phyloP scores from a whole-genome alignment of 2,329 filamentous ascomycete genomes.

The Diaporthe ampelina region DNA sequence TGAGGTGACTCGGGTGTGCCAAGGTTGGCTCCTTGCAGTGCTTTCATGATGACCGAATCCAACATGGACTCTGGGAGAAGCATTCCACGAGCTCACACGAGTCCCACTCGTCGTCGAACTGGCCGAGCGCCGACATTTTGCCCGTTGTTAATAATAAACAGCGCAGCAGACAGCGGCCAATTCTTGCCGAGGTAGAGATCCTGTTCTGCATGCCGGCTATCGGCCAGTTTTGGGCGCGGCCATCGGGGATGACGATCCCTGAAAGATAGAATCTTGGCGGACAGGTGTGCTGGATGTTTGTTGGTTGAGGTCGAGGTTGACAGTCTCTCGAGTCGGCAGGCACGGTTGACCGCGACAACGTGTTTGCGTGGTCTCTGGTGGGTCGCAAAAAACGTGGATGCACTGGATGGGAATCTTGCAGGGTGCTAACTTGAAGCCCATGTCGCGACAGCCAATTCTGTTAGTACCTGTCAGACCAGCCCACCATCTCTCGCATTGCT shows the following conservation, averaged over 20 bases:
- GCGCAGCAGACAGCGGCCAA: neutral
- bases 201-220: slow-evolving; percentile 1
- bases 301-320: neutral
- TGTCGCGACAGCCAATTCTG: neutral
- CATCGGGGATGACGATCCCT: neutral
- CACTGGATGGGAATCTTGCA: neutral
- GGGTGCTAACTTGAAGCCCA: neutral
- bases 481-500: no score
- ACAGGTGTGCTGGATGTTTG: neutral
- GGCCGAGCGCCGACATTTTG: neutral
- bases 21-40: neutral
- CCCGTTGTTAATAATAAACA: neutral
- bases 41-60: neutral
- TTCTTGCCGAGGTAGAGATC: neutral
- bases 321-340: neutral
- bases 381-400: neutral
- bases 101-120: neutral
- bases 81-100: neutral
- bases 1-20: neutral
- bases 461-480: neutral
- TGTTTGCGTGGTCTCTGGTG: slow-evolving; percentile 3
- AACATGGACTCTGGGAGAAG: neutral
- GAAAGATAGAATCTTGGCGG: slow-evolving; percentile 3
- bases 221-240: neutral
- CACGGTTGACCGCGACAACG: neutral